Conservation (phyloP, 352 stramenopile genomes). For the Phytophthora ramorum region DNA sequence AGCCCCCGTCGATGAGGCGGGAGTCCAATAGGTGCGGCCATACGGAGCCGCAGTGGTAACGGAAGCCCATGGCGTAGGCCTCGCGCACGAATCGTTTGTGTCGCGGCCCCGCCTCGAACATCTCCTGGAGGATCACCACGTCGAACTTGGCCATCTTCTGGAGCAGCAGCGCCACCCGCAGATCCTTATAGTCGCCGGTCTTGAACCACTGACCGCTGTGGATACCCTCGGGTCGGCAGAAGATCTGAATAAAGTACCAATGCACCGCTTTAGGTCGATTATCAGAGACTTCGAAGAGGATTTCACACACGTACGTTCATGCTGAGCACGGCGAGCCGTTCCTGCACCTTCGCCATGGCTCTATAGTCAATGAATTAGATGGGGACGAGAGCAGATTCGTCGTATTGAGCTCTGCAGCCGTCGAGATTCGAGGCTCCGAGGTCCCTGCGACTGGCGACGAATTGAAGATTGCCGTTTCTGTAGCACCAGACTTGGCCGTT, state of each 20-base stretch:
- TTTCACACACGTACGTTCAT: conserved; percentile 55
- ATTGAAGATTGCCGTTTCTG: conserved; percentile 36
- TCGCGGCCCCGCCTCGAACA: conserved; percentile 75
- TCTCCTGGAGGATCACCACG: conserved; percentile 80
- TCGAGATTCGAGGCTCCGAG: conserved; percentile 9
- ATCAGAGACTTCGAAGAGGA: conserved; percentile 2
- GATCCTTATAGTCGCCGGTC: conserved; percentile 77
- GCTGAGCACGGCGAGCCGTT: conserved; percentile 73
- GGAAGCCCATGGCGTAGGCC: conserved; percentile 65
- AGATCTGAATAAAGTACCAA: conserved; percentile 54
- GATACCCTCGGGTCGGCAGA: conserved; percentile 77
- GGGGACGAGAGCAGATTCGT: background rate
- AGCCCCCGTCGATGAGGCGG: conserved; percentile 73
- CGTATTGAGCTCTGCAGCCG: conserved; percentile 2
- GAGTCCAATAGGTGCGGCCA: conserved; percentile 62
- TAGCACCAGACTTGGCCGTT: conserved; percentile 15
- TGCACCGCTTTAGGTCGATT: conserved; percentile 6
- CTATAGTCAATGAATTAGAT: conserved; percentile 3
- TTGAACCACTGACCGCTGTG: conserved; percentile 79
- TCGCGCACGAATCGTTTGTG: conserved; percentile 65
- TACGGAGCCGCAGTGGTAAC: conserved; percentile 79
- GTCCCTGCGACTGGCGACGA: conserved; percentile 14
- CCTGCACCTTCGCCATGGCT: conserved; percentile 39
- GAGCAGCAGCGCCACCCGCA: conserved; percentile 68
- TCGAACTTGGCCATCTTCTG: conserved; percentile 80